Percentiles rank a stretch among this genome's conserved stretches.
Evolutionary conservation across 495 filamentous ascomycete species (phyloP).

Genomic region (Cairneyella variabilis): DNA sequence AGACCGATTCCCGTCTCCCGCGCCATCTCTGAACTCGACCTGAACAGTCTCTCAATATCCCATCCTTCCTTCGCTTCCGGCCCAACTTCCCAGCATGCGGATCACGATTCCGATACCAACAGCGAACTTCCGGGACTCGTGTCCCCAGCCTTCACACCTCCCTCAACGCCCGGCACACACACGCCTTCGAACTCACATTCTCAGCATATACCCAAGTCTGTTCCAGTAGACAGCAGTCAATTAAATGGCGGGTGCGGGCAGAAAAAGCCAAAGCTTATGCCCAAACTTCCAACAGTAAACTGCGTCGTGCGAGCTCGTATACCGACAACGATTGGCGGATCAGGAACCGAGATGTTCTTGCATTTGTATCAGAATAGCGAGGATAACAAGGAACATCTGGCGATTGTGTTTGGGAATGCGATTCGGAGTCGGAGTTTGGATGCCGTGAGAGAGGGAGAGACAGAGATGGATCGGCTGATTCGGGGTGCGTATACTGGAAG

Average conservation of each 20-base stretch:
- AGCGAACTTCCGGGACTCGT: slow-evolving; percentile 52
- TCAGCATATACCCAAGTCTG: slow-evolving; percentile 39
- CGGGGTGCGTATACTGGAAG: slow-evolving; percentile 87
- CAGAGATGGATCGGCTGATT: slow-evolving; percentile 94
- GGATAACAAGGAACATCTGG: slow-evolving; percentile 93
- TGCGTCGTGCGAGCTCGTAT: slow-evolving; percentile 84
- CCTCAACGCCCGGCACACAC: slow-evolving; percentile 65
- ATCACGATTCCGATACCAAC: slow-evolving; percentile 28
- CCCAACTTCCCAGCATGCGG: slow-evolving; percentile 9
- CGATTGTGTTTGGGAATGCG: slow-evolving; percentile 89
- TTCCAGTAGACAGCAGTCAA: slow-evolving; percentile 51
- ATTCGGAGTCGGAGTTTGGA: slow-evolving; percentile 83
- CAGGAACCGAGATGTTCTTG: slow-evolving; percentile 92
- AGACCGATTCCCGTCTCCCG: slow-evolving; percentile 31
- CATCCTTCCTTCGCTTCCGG: slow-evolving; percentile 6
- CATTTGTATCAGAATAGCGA: slow-evolving; percentile 91
- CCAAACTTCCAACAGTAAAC: slow-evolving; percentile 67
- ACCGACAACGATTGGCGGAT: slow-evolving; percentile 59
- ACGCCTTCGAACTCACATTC: slow-evolving; percentile 34
- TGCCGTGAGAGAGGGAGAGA: slow-evolving; percentile 77
- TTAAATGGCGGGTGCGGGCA: slow-evolving; percentile 45
- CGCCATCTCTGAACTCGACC: slow-evolving; percentile 32
- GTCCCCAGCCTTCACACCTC: slow-evolving; percentile 77
- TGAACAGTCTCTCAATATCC: slow-evolving; percentile 23
- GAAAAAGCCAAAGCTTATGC: slow-evolving; percentile 63